These are phyloP conservation scores for Brassica cretica DNA, from an alignment of 345 rosid genomes.

Conservation along the genomic window DNA sequence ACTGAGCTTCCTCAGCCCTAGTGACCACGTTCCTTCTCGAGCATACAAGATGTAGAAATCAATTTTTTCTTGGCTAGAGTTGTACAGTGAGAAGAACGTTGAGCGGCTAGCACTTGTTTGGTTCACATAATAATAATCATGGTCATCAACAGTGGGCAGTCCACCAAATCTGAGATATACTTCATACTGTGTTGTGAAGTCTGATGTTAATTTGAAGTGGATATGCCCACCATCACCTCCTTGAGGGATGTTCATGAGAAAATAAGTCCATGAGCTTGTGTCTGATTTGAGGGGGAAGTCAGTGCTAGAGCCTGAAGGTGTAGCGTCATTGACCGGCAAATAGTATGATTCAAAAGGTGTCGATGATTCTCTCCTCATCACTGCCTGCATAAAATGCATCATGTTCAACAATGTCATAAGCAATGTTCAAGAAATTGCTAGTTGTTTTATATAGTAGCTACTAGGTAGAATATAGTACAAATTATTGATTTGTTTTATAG, in stretches of 20 bases:
- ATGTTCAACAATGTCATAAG: constrained; percentile 1
- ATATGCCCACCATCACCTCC: constrained; percentile 95
- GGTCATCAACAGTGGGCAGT: constrained; percentile 61
- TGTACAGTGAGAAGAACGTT: constrained; percentile 59
- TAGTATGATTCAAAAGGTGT: constrained; percentile 77
- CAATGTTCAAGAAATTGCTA: no score
- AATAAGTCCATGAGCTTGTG: constrained; percentile 70
- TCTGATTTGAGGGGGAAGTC: constrained; percentile 64
- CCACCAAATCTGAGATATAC: constrained; percentile 81
- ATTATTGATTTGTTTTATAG: no score
- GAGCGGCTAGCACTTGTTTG: constrained; percentile 60
- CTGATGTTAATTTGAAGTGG: constrained; percentile 63
- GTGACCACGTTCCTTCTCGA: constrained; percentile 87
- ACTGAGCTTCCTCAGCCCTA: constrained; percentile 67
- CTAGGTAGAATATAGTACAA: no score
- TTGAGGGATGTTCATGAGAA: constrained; percentile 67
- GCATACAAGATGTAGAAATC: constrained; percentile 85
- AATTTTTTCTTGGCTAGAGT: constrained; percentile 66
- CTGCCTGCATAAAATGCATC: constrained; percentile 59
- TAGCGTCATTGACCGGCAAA: constrained; percentile 58
- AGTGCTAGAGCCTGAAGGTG: constrained; percentile 52
- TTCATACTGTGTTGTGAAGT: constrained; percentile 55
- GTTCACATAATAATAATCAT: constrained; percentile 85
- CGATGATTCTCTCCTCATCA: constrained; percentile 56
- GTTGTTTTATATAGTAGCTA: no score